A percentile compares a stretch with the other conserved stretches of the same genome.
Evolutionary conservation across 2,329 filamentous ascomycete genomes (phyloP).

Genomic region (Trichoderma cornu-damae): DNA sequence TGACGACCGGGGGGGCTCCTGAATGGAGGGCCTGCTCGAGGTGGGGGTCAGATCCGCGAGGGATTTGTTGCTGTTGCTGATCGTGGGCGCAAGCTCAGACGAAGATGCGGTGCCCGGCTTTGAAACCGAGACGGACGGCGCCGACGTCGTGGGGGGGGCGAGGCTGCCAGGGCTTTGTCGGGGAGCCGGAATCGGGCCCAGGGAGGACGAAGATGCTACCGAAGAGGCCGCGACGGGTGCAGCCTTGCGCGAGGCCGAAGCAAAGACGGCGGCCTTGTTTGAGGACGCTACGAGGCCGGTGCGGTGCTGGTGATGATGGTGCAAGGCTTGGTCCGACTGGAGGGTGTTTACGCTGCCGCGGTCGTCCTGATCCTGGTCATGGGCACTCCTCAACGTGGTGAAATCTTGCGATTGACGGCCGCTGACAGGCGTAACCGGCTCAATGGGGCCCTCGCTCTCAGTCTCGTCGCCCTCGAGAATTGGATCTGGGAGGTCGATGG

Average conservation of each 20-base stretch:
- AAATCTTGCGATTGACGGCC: conserved; percentile 53
- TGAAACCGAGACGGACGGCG: background rate
- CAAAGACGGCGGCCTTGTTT: conserved; percentile 19
- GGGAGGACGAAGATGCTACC: background rate
- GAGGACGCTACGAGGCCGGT: background rate
- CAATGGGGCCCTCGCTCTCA: conserved; percentile 53
- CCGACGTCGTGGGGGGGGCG: background rate
- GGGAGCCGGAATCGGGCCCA: background rate
- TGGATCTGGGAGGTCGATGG: conserved; percentile 47
- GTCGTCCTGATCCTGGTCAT: conserved; percentile 29
- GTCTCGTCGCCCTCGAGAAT: conserved; percentile 58
- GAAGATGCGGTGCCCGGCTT: conserved; percentile 3
- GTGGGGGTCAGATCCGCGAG: conserved; percentile 19
- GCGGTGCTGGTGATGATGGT: conserved; percentile 18
- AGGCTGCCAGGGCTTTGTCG: background rate
- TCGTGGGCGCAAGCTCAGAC: background rate
- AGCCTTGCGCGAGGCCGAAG: conserved; percentile 12
- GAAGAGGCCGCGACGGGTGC: background rate
- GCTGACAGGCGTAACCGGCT: conserved; percentile 58
- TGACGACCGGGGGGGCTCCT: conserved; percentile 26
- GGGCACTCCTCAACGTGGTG: conserved; percentile 35
- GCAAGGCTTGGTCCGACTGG: conserved; percentile 25
- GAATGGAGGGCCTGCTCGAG: conserved; percentile 22
- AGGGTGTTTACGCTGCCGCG: conserved; percentile 26
- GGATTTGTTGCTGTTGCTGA: conserved; percentile 3